phyloP scores from a whole-genome alignment of 192 early-diverging fungal genomes.

The Coemansia sp. region DNA sequence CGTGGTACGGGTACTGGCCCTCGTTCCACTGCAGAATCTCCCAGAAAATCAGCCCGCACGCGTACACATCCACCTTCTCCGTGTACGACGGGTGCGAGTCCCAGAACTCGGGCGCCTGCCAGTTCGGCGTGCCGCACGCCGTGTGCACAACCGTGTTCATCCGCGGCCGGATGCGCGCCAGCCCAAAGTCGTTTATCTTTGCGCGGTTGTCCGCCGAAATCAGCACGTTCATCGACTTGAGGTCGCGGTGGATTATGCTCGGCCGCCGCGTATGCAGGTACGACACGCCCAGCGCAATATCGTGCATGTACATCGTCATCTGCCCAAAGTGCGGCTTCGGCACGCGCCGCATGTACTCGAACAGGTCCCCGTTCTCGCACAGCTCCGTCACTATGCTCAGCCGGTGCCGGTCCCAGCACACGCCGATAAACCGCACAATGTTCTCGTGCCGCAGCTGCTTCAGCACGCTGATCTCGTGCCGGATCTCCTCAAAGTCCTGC shows the following conservation, averaged over 20 bases:
- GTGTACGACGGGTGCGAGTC: constrained; percentile 66
- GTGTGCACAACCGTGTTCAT: constrained; percentile 71
- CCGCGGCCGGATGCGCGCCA: constrained; percentile 69
- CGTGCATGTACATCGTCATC: constrained; percentile 74
- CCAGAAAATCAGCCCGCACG: constrained; percentile 76
- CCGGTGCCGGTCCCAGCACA: constrained; percentile 63
- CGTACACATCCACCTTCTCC: constrained; percentile 71
- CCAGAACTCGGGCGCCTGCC: constrained; percentile 82
- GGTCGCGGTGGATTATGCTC: constrained; percentile 71
- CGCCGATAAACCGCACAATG: constrained; percentile 70
- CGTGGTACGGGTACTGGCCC: constrained; percentile 68
- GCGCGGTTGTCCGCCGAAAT: constrained; percentile 60
- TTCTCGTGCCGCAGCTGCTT: constrained; percentile 78
- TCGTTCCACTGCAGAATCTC: constrained; percentile 75
- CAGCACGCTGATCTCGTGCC: constrained; percentile 72
- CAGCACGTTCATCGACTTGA: constrained; percentile 78
- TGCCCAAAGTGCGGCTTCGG: constrained; percentile 63
- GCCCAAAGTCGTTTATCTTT: constrained; percentile 81
- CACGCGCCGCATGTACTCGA: constrained; percentile 68
- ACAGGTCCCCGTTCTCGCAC: constrained; percentile 71
- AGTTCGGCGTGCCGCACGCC: constrained; percentile 77
- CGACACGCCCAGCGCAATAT: constrained; percentile 68
- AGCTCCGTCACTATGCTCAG: constrained; percentile 75
- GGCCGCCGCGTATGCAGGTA: constrained; percentile 73
- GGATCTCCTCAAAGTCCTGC: constrained; percentile 67